Evolutionary conservation across 805 yeast species (phyloP).

Genomic region (Limtongozyma cylindracea): DNA sequence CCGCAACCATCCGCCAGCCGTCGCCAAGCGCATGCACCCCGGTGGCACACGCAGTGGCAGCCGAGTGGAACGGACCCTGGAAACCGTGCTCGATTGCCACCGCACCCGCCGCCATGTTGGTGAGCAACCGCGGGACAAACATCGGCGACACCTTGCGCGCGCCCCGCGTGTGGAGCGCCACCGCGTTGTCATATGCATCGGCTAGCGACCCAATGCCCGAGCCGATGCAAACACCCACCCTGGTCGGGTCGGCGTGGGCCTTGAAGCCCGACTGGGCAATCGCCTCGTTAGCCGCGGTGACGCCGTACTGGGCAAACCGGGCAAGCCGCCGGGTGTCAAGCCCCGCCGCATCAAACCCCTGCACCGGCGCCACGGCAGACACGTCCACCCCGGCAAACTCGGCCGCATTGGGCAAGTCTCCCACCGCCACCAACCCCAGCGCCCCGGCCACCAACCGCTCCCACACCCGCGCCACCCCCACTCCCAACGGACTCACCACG

Average conservation of each 20-base stretch:
- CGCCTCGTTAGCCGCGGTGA: constrained; percentile 62
- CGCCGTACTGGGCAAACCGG: constrained; percentile 49
- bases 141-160: constrained; percentile 62
- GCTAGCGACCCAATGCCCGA: constrained; percentile 80
- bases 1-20: constrained; percentile 55
- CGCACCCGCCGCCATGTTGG: constrained; percentile 90
- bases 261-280: constrained; percentile 28
- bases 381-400: too few relatives aligned
- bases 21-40: constrained; percentile 91
- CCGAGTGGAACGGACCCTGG: constrained; percentile 72
- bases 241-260: constrained; percentile 13
- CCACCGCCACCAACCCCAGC: constrained; percentile 36
- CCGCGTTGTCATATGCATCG: constrained; percentile 40
- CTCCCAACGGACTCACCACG: constrained; percentile 65
- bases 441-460: constrained; percentile 17
- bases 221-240: constrained; percentile 65
- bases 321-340: constrained; percentile 45
- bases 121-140: constrained; percentile 59
- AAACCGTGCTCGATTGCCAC: constrained; percentile 57
- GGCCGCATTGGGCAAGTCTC: constrained; percentile 19
- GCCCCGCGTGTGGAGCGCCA: constrained; percentile 15
- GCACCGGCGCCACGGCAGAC: constrained; percentile 45
- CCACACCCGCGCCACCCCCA: constrained; percentile 34
- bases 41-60: constrained; percentile 91
- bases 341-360: constrained; percentile 25